Evolutionary conservation across 352 stramenopile genomes (phyloP), one percentile per base, ranked within the genome.

Genomic region (Globisporangium mamillatum): DNA sequence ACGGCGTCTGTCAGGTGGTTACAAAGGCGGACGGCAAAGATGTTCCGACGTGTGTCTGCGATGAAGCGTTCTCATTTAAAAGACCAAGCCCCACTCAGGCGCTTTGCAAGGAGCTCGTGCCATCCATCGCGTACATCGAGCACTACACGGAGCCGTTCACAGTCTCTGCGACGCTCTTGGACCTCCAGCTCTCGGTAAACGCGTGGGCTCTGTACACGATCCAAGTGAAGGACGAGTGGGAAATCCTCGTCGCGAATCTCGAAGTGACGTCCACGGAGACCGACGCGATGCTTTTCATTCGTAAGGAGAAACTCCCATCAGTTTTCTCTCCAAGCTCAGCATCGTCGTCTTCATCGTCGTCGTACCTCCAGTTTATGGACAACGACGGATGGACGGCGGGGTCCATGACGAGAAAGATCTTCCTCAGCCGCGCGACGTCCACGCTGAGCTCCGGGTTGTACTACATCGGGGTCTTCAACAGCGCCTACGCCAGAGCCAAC

Each of bases 401-500:
- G 0, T 72, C 79, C 0, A 27, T 59, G 18, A 76, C 61, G 3
- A 79, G 81, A 12, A 91, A 91, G 66, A 69, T 92, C 25, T 72
- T 90, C 12, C 60, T 93, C 8, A 82, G 76, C 10, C 75, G 82
- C 3, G 81, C 84, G 0, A 72, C 79, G 8, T 90, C 80, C 1
- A 92, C 85, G 9, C 72, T 95, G 16, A 90, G 81, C 56, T 84
- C 84, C 1, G 87, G 81, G 0, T 53, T 95, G 44, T 90, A 92
- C 69, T 95, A 92, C 67, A 77, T 93, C 25, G 82, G 82, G 8
- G 73, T 95, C 14, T 82, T 79, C 72, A 95, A 93, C 67, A 88
- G 79, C 34, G 70, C 62, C n/a, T 95, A 93, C 55, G 87, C 82
- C 5, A 71, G 77, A 0, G 75, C 64, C 0, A 57, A 75, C 3